Conservation (phyloP, 169 alveolate genomes). For the Amoebophrya sp. region DNA sequence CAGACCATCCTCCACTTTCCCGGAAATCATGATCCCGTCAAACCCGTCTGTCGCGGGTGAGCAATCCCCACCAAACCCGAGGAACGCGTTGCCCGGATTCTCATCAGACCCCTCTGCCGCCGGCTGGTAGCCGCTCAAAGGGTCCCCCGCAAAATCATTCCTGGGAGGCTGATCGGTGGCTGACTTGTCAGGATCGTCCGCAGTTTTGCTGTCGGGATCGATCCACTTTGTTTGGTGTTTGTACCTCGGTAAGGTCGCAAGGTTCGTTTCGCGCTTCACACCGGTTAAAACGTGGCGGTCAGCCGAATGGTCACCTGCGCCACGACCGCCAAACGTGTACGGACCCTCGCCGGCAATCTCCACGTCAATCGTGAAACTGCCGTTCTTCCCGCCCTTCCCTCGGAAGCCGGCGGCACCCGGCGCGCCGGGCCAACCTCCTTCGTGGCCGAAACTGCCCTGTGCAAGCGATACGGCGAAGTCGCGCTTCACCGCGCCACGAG, state of each 20-base stretch:
- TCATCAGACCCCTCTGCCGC: not conserved
- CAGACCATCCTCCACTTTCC: not conserved
- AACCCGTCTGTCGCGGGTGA: not conserved
- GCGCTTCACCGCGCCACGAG: not conserved
- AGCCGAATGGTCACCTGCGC: not conserved
- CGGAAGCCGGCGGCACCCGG: not conserved
- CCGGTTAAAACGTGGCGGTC: not conserved
- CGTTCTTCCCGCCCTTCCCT: not conserved
- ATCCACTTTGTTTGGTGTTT: no score
- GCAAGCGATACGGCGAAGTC: not conserved
- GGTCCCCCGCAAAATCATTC: no score
- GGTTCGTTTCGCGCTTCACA: not conserved
- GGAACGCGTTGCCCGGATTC: not conserved
- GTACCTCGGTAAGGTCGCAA: not conserved
- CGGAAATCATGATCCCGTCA: not conserved
- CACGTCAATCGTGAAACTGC: not conserved
- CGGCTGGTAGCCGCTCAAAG: not conserved
- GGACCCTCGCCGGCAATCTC: not conserved
- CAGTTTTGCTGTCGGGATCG: no score
- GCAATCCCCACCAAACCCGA: not conserved
- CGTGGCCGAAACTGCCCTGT: not conserved
- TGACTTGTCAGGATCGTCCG: no score
- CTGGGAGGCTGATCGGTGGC: no score
- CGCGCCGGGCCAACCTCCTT: not conserved
- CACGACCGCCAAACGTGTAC: not conserved